Conservation (phyloP, 345 rosid species). For the Triadica sebifera region DNA sequence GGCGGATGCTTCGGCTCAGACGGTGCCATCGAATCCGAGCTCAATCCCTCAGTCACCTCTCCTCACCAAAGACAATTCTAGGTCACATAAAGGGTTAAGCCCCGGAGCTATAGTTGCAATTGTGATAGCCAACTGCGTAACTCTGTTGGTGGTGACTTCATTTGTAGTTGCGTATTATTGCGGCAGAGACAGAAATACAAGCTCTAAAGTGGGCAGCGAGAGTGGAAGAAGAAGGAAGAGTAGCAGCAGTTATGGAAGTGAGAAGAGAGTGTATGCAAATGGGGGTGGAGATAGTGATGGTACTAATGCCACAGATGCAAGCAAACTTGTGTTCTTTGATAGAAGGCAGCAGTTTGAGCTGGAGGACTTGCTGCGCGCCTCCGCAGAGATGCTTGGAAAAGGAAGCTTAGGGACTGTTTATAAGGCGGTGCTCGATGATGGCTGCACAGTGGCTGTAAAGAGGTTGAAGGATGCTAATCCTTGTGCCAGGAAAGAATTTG, state of each 20-base stretch:
- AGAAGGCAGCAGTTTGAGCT: conserved; percentile 74
- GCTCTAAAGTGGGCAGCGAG: conserved; percentile 45
- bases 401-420: conserved; percentile 91
- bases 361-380: conserved; percentile 79
- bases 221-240: conserved; percentile 46
- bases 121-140: conserved; percentile 63
- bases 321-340: conserved; percentile 79
- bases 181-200: conserved; percentile 41
- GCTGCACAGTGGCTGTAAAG: conserved; percentile 80
- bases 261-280: conserved; percentile 45
- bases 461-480: conserved; percentile 92
- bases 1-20: conserved; percentile 31
- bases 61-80: conserved; percentile 19
- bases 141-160: conserved; percentile 47
- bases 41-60: conserved; percentile 57
- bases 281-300: conserved; percentile 74
- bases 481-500: conserved; percentile 82
- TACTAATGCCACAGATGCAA: conserved; percentile 63
- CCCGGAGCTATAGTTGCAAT: conserved; percentile 65
- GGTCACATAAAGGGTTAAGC: conserved; percentile 42
- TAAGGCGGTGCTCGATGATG: conserved; percentile 82
- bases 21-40: conserved; percentile 79
- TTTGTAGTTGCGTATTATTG: conserved; percentile 69
- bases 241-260: conserved; percentile 50
- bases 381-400: conserved; percentile 97